phyloP scores from a whole-genome alignment of 2,329 filamentous ascomycete genomes.

The Aspergillus fijiensis region DNA sequence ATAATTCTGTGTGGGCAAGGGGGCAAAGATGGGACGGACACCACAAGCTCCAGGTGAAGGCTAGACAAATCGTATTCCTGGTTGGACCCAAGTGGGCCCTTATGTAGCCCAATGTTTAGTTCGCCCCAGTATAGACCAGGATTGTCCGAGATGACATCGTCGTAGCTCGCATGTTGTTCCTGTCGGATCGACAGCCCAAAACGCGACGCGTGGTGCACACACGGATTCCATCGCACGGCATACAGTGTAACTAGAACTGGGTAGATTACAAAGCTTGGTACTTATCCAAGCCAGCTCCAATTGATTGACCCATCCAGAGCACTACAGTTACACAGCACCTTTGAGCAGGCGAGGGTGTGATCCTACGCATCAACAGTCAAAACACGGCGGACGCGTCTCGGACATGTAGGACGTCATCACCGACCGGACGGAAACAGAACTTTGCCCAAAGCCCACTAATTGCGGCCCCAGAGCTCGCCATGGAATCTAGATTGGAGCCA shows the following conservation, averaged over 20 bases:
- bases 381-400: background rate
- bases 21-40: background rate
- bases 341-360: background rate
- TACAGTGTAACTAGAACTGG: no score
- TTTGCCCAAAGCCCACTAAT: background rate
- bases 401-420: background rate
- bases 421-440: background rate
- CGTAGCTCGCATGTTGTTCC: background rate
- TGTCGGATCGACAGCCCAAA: background rate
- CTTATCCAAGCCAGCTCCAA: background rate
- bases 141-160: background rate
- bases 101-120: background rate
- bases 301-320: background rate
- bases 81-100: background rate
- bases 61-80: background rate
- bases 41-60: background rate
- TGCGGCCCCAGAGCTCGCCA: background rate
- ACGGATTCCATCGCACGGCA: background rate
- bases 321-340: background rate
- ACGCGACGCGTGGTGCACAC: background rate
- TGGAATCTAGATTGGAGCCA: background rate
- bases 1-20: background rate
- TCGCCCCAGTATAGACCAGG: background rate
- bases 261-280: no score
- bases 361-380: background rate